Evolutionary conservation across 352 stramenopile genomes (phyloP).

Genomic region (Phytophthora niederhauseri): DNA sequence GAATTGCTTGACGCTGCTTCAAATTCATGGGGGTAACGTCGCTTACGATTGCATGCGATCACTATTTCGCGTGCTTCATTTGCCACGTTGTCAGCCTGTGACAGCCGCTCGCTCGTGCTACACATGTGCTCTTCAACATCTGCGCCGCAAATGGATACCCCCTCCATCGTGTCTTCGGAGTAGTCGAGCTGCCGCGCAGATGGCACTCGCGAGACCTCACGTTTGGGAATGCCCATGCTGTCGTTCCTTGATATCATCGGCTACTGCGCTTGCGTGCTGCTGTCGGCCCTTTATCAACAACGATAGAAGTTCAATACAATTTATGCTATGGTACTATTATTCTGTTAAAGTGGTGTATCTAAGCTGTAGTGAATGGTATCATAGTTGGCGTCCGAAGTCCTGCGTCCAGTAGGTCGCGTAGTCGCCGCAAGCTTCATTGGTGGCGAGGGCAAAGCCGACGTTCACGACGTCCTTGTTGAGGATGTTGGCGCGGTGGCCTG

Average conservation of each 20-base stretch:
- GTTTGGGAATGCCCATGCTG: background rate
- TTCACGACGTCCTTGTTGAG: conserved; percentile 33
- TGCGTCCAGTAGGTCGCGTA: conserved; percentile 56
- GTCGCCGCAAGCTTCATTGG: conserved; percentile 31
- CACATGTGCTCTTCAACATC: conserved; percentile 20
- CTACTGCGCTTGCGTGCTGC: background rate
- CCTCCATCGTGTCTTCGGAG: background rate
- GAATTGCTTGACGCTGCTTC: background rate
- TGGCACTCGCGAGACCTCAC: conserved; percentile 4
- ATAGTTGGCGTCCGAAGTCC: conserved; percentile 38
- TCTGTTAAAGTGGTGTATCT: background rate
- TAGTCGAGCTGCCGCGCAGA: conserved; percentile 5
- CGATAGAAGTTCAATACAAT: background rate
- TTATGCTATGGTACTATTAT: background rate
- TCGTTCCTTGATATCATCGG: background rate
- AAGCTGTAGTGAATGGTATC: background rate
- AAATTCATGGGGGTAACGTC: background rate
- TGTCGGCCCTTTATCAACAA: background rate
- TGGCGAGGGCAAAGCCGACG: conserved; percentile 28
- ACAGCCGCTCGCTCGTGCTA: conserved; percentile 16
- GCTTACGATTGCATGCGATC: background rate
- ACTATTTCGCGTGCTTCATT: conserved; percentile 9
- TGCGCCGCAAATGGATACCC: conserved; percentile 19
- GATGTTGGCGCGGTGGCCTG: conserved; percentile 51
- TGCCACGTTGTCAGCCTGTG: conserved; percentile 7